These are phyloP conservation scores for Verticillium dahliae DNA, from an alignment of 2,329 filamentous ascomycete species.

Conservation along the genomic window DNA sequence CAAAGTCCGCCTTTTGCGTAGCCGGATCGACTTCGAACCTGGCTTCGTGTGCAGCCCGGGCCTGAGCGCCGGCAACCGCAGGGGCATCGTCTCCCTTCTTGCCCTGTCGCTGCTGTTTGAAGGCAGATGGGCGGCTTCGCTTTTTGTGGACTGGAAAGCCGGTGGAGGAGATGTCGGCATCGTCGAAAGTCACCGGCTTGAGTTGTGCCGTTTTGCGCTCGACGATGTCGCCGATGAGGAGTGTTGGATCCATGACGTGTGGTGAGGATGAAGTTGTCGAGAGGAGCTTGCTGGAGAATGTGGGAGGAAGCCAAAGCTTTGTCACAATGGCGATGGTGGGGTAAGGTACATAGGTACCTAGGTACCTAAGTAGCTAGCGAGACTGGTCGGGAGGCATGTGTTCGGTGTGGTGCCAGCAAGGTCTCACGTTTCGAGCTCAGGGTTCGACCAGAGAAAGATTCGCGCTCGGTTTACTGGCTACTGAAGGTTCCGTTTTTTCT, in stretches of 20 bases:
- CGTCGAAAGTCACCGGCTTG: constrained; percentile 58
- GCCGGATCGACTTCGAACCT: constrained; percentile 5
- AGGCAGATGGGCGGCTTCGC: constrained; percentile 65
- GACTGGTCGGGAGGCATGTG: neutral
- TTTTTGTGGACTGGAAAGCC: constrained; percentile 91
- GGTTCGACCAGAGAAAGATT: neutral
- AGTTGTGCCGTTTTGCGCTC: constrained; percentile 60
- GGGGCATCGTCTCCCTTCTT: constrained; percentile 18
- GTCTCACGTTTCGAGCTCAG: neutral
- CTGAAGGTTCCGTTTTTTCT: neutral
- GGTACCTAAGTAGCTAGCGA: neutral
- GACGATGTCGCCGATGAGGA: constrained; percentile 69
- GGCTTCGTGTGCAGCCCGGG: constrained; percentile 5
- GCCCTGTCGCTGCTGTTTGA: constrained; percentile 61
- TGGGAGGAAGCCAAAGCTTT: neutral
- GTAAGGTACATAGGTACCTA: too few relatives aligned
- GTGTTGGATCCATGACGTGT: constrained; percentile 26
- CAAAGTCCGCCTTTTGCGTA: constrained; percentile 18
- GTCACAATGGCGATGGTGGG: neutral
- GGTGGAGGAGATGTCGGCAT: constrained; percentile 46
- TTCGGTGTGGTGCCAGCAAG: neutral
- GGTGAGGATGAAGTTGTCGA: neutral
- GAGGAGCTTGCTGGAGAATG: neutral
- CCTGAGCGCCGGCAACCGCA: constrained; percentile 5
- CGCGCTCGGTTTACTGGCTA: neutral